Conservation (phyloP, 768 basidiomycete species). For the Russula sp. region DNA sequence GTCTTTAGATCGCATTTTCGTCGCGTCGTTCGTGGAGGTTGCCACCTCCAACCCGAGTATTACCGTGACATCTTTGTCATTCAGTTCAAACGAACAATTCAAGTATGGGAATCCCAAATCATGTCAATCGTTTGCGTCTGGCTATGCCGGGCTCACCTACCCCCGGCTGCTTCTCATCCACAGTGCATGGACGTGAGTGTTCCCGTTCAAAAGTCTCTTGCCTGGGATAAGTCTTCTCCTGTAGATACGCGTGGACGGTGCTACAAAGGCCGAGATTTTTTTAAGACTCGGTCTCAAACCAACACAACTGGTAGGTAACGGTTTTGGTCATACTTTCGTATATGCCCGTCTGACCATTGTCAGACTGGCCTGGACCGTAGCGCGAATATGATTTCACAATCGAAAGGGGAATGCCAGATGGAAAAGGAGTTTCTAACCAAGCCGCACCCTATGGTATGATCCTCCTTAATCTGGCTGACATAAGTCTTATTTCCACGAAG, state of each 20-base stretch:
- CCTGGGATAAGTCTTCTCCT: too few relatives aligned
- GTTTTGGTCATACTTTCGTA: neutral
- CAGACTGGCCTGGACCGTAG: neutral
- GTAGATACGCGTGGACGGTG: conserved; percentile 5
- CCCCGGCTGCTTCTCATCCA: neutral
- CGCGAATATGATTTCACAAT: neutral
- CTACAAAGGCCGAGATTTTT: neutral
- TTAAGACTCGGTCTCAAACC: neutral
- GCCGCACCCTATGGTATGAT: neutral
- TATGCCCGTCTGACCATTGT: neutral
- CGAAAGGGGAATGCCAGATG: neutral
- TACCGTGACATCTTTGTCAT: neutral
- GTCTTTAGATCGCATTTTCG: neutral
- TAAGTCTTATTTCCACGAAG: neutral
- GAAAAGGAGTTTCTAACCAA: neutral
- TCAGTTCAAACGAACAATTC: neutral
- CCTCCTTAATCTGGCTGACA: neutral
- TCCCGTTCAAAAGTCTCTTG: too few relatives aligned
- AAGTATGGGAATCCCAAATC: neutral
- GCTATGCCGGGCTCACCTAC: neutral
- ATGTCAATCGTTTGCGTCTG: neutral
- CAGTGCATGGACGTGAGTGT: neutral
- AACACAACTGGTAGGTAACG: neutral
- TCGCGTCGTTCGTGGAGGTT: neutral
- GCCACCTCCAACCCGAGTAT: neutral